A percentile compares a stretch with the other conserved stretches of the same genome.
phyloP scores from a whole-genome alignment of 192 early-diverging fungal genomes.

The Coemansia guatemalensis region DNA sequence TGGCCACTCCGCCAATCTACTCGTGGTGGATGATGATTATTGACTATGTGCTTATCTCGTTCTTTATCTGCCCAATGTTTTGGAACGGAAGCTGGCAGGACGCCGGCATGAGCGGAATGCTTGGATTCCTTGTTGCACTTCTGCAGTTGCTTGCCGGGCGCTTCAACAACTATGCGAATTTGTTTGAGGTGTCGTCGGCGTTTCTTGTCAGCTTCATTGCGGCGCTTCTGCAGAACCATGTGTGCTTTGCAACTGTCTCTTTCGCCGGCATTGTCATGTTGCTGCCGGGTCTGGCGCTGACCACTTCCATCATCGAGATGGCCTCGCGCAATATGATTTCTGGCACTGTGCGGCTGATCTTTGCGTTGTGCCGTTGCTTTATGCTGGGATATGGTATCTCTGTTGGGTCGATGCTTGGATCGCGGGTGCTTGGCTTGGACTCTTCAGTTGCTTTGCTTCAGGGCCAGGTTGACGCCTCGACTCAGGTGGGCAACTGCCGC shows the following conservation, averaged over 20 bases:
- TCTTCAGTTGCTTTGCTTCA: constrained; percentile 23
- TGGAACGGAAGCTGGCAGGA: constrained; percentile 71
- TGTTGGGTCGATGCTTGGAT: constrained; percentile 61
- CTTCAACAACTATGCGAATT: constrained; percentile 62
- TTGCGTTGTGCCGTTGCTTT: constrained; percentile 76
- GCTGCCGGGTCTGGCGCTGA: constrained; percentile 76
- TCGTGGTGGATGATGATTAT: constrained; percentile 60
- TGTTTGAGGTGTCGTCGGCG: constrained; percentile 70
- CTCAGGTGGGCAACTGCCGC: constrained; percentile 38
- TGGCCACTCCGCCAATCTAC: constrained; percentile 56
- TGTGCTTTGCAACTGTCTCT: constrained; percentile 64
- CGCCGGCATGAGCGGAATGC: constrained; percentile 56
- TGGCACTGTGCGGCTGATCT: constrained; percentile 80
- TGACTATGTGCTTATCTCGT: constrained; percentile 57
- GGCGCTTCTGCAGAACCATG: constrained; percentile 57
- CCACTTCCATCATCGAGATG: constrained; percentile 84
- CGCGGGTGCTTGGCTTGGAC: constrained; percentile 57
- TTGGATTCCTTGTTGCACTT: constrained; percentile 59
- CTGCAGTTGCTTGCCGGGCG: constrained; percentile 64
- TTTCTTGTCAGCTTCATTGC: constrained; percentile 65
- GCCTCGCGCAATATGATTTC: constrained; percentile 84
- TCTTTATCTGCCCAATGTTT: constrained; percentile 66
- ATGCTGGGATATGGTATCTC: constrained; percentile 74
- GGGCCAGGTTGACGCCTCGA: constrained; percentile 21
- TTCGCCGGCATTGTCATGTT: constrained; percentile 63